phyloP scores from a whole-genome alignment of 768 basidiomycete species.

The Suillus occidentalis region DNA sequence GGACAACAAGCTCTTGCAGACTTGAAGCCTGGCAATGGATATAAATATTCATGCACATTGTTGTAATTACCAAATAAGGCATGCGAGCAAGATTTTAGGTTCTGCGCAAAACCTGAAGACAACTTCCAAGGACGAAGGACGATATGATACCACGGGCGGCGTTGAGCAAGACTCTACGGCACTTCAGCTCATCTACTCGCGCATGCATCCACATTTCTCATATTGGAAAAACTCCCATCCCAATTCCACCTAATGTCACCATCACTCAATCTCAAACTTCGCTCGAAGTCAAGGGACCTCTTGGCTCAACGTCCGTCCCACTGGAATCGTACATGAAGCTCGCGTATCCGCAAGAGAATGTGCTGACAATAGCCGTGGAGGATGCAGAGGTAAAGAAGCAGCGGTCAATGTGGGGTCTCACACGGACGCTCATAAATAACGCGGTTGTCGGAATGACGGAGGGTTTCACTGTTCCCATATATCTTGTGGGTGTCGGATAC shows the following conservation, averaged over 20 bases:
- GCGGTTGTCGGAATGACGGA: conserved; percentile 88
- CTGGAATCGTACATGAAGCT: conserved; percentile 49
- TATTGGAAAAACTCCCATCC: conserved; percentile 61
- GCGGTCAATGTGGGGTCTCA: conserved; percentile 93
- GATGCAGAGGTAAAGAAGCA: conserved; percentile 72
- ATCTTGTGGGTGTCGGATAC: conserved; percentile 95
- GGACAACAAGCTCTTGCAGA: not conserved
- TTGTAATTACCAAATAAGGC: not conserved
- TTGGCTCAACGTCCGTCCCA: conserved; percentile 49
- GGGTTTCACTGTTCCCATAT: conserved; percentile 81
- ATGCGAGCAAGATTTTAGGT: not conserved
- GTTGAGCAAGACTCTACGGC: conserved; percentile 27
- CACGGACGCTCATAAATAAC: conserved; percentile 85
- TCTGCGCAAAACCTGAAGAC: not conserved
- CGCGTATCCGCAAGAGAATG: conserved; percentile 31
- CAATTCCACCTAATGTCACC: conserved; percentile 49
- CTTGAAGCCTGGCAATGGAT: not conserved
- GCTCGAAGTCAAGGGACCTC: conserved; percentile 58
- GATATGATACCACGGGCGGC: conserved; percentile 19
- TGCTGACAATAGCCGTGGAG: conserved; percentile 44
- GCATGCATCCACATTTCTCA: conserved; percentile 53
- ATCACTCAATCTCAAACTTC: conserved; percentile 36
- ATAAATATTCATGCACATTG: too few relatives aligned
- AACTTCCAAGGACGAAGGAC: not conserved
- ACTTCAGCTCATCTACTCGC: conserved; percentile 51